phyloP scores from a whole-genome alignment of 805 yeast species.

The Metschnikowia noctiluminum region DNA sequence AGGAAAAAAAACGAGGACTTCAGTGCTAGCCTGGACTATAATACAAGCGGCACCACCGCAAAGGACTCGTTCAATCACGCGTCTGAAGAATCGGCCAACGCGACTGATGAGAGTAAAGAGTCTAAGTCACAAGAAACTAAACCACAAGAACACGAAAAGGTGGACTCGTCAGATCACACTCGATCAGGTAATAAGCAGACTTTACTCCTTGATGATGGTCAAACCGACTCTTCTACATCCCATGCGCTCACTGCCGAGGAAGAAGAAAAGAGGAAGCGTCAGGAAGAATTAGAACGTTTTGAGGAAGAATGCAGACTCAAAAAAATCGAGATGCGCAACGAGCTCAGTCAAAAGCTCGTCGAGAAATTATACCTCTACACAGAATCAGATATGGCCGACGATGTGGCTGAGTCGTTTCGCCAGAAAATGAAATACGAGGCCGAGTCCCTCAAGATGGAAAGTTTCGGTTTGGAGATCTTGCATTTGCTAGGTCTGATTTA shows the following conservation, averaged over 20 bases:
- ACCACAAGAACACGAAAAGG: not conserved
- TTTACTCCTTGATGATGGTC: conserved; percentile 18
- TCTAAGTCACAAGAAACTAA: no score
- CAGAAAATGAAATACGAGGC: conserved; percentile 76
- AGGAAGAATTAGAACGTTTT: conserved; percentile 54
- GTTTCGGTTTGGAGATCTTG: conserved; percentile 78
- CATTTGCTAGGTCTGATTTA: conserved; percentile 74
- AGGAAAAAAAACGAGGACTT: not conserved
- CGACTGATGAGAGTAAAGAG: no score
- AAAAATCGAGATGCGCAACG: conserved; percentile 61
- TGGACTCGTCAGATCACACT: not conserved
- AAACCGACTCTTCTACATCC: not conserved
- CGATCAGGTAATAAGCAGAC: not conserved
- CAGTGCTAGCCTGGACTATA: not conserved
- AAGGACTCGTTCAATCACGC: no score
- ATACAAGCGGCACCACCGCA: not conserved
- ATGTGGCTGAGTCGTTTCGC: conserved; percentile 49
- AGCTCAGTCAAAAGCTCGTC: conserved; percentile 55
- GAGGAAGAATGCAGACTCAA: conserved; percentile 76
- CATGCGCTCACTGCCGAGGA: conserved; percentile 29
- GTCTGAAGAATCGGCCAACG: no score
- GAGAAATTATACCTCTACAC: conserved; percentile 42
- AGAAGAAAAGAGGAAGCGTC: conserved; percentile 44
- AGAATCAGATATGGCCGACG: conserved; percentile 43
- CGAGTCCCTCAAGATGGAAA: conserved; percentile 74